Evolutionary conservation across 2,329 filamentous ascomycete genomes (phyloP).

Genomic region (Verticillium nonalfalfae): DNA sequence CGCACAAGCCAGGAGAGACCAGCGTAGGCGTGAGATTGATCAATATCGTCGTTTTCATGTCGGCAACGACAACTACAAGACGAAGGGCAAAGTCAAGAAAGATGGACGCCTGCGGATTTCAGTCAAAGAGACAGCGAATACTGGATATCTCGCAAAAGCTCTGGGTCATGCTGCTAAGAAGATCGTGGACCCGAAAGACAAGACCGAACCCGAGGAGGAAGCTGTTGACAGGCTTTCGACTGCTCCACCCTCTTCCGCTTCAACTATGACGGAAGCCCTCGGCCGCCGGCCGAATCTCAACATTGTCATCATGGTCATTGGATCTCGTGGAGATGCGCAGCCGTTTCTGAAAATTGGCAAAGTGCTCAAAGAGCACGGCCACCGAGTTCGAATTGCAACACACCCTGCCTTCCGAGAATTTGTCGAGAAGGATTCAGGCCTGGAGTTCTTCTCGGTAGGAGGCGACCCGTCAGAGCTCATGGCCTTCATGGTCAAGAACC

Average conservation of each 20-base stretch:
- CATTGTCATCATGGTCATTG: constrained; percentile 80
- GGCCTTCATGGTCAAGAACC: constrained; percentile 87
- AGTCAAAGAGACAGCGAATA: constrained; percentile 63
- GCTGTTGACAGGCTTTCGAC: constrained; percentile 5
- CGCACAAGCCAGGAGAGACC: constrained; percentile 2
- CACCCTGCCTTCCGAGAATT: constrained; percentile 74
- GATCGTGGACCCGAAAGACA: constrained; percentile 35
- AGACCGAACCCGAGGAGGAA: constrained; percentile 16
- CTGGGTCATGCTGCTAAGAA: constrained; percentile 58
- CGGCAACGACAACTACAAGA: constrained; percentile 58
- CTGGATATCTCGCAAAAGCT: constrained; percentile 67
- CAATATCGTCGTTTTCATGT: constrained; percentile 51
- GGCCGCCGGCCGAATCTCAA: constrained; percentile 51
- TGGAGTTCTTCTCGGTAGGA: constrained; percentile 77
- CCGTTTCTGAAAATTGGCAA: constrained; percentile 73
- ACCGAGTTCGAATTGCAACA: constrained; percentile 71
- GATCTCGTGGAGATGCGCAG: constrained; percentile 73
- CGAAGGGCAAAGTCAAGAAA: constrained; percentile 57
- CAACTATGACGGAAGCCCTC: constrained; percentile 11
- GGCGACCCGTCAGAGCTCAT: constrained; percentile 76
- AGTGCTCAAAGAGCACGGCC: constrained; percentile 65
- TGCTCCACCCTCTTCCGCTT: constrained; percentile 20
- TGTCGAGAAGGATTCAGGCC: constrained; percentile 62
- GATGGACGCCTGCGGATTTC: constrained; percentile 69
- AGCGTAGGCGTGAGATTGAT: constrained; percentile 8